phyloP scores from a whole-genome alignment of 305 asterid genomes.

The Fraxinus greggii region DNA sequence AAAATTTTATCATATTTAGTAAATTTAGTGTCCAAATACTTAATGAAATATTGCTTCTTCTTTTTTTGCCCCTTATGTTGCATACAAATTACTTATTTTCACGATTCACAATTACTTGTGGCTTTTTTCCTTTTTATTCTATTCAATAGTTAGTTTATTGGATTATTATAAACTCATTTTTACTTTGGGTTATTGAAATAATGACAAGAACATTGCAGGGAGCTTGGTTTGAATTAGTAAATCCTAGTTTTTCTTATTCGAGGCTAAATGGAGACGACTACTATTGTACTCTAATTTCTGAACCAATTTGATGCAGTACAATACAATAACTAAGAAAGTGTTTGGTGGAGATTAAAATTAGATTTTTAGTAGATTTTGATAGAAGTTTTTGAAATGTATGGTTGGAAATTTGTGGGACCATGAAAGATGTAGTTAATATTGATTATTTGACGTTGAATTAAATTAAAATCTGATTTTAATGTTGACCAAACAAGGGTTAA shows the following conservation, averaged over 20 bases:
- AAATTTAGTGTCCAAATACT: background rate
- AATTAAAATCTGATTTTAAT: no score
- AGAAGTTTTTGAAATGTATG: no score
- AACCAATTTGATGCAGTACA: background rate
- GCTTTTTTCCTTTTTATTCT: background rate
- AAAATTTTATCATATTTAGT: background rate
- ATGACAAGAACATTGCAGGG: background rate
- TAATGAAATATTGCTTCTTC: no score
- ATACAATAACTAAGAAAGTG: no score
- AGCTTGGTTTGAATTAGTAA: background rate
- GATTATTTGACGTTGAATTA: no score
- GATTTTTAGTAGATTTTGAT: no score
- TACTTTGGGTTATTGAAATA: background rate
- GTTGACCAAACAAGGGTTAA: no score
- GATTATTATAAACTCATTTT: background rate
- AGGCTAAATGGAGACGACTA: background rate
- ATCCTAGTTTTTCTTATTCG: background rate
- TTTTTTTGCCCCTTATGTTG: background rate
- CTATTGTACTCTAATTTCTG: no score
- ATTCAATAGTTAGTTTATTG: background rate
- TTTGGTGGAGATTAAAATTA: no score
- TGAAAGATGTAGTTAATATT: no score
- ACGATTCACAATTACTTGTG: background rate
- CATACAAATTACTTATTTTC: background rate
- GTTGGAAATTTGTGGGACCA: no score